These are phyloP conservation scores for Lachancea quebecensis DNA, from an alignment of 805 yeast species.

Conservation along the genomic window DNA sequence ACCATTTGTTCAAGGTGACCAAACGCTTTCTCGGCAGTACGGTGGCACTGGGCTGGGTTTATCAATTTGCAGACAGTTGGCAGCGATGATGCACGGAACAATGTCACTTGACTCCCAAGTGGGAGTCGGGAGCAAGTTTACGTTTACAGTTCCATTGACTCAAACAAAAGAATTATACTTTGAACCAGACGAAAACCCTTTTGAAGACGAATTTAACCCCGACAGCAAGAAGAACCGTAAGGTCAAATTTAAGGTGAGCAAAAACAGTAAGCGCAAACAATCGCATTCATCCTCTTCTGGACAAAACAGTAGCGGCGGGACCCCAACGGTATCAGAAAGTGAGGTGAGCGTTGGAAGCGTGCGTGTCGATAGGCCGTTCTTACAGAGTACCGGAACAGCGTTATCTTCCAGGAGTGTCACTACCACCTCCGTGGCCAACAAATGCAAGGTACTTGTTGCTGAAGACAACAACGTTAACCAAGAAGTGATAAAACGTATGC, in stretches of 20 bases:
- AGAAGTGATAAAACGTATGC: slow-evolving; percentile 86
- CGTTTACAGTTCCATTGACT: slow-evolving; percentile 67
- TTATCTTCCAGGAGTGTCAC: slow-evolving; percentile 22
- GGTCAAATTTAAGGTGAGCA: slow-evolving; percentile 33
- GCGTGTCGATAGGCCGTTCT: slow-evolving; percentile 28
- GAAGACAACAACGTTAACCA: slow-evolving; percentile 94
- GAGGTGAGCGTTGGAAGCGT: slow-evolving; percentile 16
- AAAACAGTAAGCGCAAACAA: slow-evolving; percentile 17
- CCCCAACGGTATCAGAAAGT: slow-evolving; percentile 1
- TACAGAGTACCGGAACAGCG: slow-evolving; percentile 38
- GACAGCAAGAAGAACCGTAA: slow-evolving; percentile 44
- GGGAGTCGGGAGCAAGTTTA: slow-evolving; percentile 81
- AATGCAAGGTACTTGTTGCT: slow-evolving; percentile 62
- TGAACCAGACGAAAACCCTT: slow-evolving; percentile 34
- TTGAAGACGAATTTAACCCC: slow-evolving; percentile 64
- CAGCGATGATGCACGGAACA: slow-evolving; percentile 84
- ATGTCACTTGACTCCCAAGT: slow-evolving; percentile 64
- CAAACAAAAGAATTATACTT: slow-evolving; percentile 38
- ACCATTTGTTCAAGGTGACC: slow-evolving; percentile 97
- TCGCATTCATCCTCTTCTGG: slow-evolving; percentile 17
- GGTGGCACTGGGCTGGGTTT: slow-evolving; percentile 97
- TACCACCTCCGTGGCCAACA: slow-evolving; percentile 7
- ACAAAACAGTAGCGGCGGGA: slow-evolving; percentile 2
- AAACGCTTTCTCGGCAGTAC: slow-evolving; percentile 78
- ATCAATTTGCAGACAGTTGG: slow-evolving; percentile 82